Evolutionary conservation across 345 rosid species (phyloP).

Genomic region (Gossypium arboreum): DNA sequence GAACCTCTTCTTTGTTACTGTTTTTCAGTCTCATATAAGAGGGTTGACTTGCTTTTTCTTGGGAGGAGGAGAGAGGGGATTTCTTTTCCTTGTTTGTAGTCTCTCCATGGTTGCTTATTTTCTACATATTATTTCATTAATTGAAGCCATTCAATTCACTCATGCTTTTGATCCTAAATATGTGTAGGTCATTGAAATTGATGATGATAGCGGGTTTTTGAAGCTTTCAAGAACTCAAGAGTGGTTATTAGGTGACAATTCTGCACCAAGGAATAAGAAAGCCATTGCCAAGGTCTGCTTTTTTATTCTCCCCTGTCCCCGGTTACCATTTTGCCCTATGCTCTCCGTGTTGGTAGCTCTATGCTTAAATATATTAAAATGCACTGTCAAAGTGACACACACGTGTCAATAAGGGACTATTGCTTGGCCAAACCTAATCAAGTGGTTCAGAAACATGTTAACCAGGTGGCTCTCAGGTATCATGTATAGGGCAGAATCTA

Average conservation of each 20-base stretch:
- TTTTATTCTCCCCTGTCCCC: not conserved
- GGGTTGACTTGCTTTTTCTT: not conserved
- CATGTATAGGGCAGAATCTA: not conserved
- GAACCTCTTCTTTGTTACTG: not conserved
- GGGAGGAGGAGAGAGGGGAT: not conserved
- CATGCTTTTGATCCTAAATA: not conserved
- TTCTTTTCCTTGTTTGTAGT: not conserved
- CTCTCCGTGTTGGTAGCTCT: not conserved
- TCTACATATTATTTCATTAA: not conserved
- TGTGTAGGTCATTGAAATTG: conserved; percentile 40
- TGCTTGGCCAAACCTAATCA: not conserved
- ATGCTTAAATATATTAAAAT: not conserved
- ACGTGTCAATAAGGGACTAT: not conserved
- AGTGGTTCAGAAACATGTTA: not conserved
- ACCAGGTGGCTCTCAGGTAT: not conserved
- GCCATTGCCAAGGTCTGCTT: conserved; percentile 52
- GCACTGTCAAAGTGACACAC: not conserved
- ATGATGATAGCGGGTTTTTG: conserved; percentile 58
- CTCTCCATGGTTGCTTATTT: not conserved
- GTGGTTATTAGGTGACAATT: conserved; percentile 62
- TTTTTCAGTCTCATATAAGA: not conserved
- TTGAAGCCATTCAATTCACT: not conserved
- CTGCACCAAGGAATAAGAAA: conserved; percentile 80
- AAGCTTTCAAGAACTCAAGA: conserved; percentile 64
- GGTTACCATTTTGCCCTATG: not conserved